These are phyloP conservation scores for Cladosporium colombiae DNA, from an alignment of 2,329 filamentous ascomycete genomes.

Conservation along the genomic window DNA sequence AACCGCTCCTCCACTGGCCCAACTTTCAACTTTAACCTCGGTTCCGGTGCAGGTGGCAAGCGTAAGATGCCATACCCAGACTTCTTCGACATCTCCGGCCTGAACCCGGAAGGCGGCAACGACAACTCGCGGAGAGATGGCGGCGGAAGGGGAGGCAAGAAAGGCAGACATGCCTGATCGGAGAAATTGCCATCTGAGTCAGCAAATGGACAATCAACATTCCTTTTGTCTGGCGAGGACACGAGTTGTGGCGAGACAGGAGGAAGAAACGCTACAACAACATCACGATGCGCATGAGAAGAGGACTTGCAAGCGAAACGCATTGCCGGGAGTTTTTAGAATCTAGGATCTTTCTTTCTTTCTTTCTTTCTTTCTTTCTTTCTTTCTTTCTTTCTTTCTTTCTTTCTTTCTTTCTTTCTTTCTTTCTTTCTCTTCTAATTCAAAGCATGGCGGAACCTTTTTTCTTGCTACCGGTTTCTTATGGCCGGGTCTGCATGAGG, in stretches of 20 bases:
- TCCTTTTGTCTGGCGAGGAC: not conserved
- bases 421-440: not conserved
- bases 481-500: not conserved
- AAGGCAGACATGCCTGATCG: conserved; percentile 38
- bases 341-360: not conserved
- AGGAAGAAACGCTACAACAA: not conserved
- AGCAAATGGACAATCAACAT: not conserved
- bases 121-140: conserved; percentile 44
- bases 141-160: conserved; percentile 36
- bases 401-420: not conserved
- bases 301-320: conserved; percentile 5
- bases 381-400: not conserved
- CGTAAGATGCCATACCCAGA: conserved; percentile 72
- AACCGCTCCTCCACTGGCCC: conserved; percentile 22
- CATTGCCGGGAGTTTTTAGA: conserved; percentile 12
- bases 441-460: not conserved
- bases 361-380: not conserved
- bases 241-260: not conserved
- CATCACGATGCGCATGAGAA: conserved; percentile 6
- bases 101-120: conserved; percentile 60
- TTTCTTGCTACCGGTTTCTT: not conserved
- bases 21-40: conserved; percentile 49
- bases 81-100: conserved; percentile 69
- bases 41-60: conserved; percentile 69
- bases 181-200: not conserved